Evolutionary conservation across 768 basidiomycete species (phyloP).

Genomic region (Boletus tomentosulus): DNA sequence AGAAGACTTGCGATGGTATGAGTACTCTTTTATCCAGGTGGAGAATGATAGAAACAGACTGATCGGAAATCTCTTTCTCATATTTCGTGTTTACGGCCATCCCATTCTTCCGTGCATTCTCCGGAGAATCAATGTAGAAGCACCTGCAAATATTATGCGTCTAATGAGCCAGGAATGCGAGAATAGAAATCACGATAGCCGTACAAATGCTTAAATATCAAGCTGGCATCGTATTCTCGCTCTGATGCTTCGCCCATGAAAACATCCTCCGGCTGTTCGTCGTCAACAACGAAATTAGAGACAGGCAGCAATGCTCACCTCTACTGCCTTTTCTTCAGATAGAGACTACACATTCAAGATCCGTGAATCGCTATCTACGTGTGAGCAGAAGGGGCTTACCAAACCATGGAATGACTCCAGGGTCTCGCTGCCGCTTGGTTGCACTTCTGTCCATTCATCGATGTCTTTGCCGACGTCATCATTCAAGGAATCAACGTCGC

Average conservation of each 20-base stretch:
- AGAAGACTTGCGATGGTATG: slow-evolving; percentile 44
- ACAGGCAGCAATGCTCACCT: slow-evolving; percentile 5
- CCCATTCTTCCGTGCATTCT: slow-evolving; percentile 63
- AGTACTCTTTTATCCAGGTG: not conserved
- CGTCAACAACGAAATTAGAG: not conserved
- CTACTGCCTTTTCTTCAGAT: slow-evolving; percentile 2
- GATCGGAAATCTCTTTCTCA: slow-evolving; percentile 47
- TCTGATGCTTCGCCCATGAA: slow-evolving; percentile 75
- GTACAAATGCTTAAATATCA: slow-evolving; percentile 81
- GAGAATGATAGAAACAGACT: slow-evolving; percentile 37
- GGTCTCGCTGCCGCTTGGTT: slow-evolving; percentile 17
- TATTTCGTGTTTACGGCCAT: slow-evolving; percentile 55
- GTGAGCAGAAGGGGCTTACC: not conserved
- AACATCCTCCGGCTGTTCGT: slow-evolving; percentile 29
- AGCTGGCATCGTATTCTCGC: slow-evolving; percentile 73
- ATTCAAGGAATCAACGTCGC: slow-evolving; percentile 68
- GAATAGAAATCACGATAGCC: slow-evolving; percentile 21
- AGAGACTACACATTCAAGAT: slow-evolving; percentile 6
- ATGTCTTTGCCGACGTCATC: slow-evolving; percentile 43
- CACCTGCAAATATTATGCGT: slow-evolving; percentile 41
- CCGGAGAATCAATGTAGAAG: slow-evolving; percentile 85
- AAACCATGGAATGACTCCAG: slow-evolving; percentile 17
- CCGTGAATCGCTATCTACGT: not conserved
- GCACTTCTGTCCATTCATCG: slow-evolving; percentile 40
- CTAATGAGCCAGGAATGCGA: not conserved